phyloP scores from a whole-genome alignment of 192 early-diverging fungal genomes.

The Coemansia sp. region DNA sequence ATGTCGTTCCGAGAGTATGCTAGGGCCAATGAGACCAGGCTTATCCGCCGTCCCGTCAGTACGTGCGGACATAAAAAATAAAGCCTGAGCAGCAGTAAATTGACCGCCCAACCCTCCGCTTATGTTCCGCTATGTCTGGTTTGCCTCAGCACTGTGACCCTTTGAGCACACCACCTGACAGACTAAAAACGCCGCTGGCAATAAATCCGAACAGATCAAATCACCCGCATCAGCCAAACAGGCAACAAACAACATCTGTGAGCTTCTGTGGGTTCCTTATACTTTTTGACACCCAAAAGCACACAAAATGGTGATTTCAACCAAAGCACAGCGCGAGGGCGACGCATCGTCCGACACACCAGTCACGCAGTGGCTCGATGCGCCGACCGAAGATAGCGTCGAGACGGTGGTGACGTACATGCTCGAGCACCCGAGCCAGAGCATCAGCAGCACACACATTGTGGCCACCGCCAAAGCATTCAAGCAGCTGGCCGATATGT shows the following conservation, averaged over 20 bases:
- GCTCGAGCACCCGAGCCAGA: neutral
- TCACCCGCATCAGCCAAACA: neutral
- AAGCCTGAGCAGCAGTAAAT: too few species aligned
- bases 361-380: neutral
- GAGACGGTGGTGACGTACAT: conserved; percentile 10
- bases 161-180: too few species aligned
- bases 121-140: too few species aligned
- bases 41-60: too few species aligned
- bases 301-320: neutral
- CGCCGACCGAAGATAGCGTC: neutral
- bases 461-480: conserved; percentile 32
- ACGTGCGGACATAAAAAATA: too few species aligned
- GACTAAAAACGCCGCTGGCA: too few species aligned
- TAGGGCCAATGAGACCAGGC: neutral
- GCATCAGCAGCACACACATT: conserved; percentile 3
- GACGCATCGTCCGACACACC: neutral
- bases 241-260: neutral
- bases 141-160: too few species aligned
- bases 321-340: neutral
- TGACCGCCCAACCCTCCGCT: too few species aligned
- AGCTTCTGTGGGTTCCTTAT: neutral
- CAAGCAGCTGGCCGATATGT: conserved; percentile 35
- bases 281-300: neutral
- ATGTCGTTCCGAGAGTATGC: neutral
- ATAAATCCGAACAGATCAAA: too few species aligned